phyloP scores from a whole-genome alignment of 163 green algal genomes.

The Scenedesmus sp. region DNA sequence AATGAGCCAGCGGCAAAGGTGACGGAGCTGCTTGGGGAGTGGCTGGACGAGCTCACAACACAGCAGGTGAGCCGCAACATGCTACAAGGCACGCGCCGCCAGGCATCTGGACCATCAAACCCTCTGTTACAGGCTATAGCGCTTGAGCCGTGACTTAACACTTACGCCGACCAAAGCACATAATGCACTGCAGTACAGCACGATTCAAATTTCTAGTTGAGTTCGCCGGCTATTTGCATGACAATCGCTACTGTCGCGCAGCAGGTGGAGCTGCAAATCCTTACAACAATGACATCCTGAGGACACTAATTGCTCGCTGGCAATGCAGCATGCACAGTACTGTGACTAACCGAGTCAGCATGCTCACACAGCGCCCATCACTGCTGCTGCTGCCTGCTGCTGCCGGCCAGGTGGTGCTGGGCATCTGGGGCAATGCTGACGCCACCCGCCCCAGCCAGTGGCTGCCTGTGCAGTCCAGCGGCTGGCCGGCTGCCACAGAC shows the following conservation, averaged over 20 bases:
- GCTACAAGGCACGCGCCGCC: no score
- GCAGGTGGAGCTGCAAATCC: no score
- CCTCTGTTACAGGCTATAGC: no score
- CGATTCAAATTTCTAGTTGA: no score
- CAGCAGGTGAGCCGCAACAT: constrained; percentile 2
- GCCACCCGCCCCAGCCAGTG: constrained; percentile 39
- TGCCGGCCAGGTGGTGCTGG: constrained; percentile 41
- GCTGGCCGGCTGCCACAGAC: constrained; percentile 44
- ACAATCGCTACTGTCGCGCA: no score
- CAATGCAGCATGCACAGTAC: neutral
- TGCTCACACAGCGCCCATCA: neutral
- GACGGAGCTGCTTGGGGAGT: constrained; percentile 22
- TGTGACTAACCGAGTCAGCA: neutral
- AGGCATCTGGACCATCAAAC: no score
- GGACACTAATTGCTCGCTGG: no score
- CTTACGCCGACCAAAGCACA: no score
- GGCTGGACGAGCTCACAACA: constrained; percentile 20
- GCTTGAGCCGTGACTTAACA: no score
- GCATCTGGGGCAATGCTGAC: constrained; percentile 68
- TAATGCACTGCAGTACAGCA: no score
- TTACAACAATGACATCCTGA: no score
- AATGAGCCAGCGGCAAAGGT: constrained; percentile 6
- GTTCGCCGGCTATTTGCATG: no score
- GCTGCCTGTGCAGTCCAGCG: constrained; percentile 50
- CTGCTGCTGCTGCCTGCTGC: neutral